A percentile compares a stretch with the other conserved stretches of the same genome.
phyloP scores from a whole-genome alignment of 2,329 filamentous ascomycete species.

The Paecilomyces variotii region DNA sequence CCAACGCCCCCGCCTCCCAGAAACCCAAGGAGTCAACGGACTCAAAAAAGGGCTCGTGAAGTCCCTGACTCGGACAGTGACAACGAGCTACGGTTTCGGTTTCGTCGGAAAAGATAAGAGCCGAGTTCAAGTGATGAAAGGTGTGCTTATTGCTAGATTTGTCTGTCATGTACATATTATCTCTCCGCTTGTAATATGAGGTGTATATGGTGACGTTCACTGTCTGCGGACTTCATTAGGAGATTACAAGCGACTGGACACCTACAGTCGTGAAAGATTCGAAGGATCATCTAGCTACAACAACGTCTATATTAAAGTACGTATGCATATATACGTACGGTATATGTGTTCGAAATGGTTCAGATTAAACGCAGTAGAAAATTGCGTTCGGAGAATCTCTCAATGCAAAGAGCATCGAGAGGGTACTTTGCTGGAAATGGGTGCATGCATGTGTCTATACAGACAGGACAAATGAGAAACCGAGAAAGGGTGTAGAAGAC shows the following conservation, averaged over 20 bases:
- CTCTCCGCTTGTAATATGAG: not conserved
- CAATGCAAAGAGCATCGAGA: not conserved
- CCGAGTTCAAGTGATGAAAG: not conserved
- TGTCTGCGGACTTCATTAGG: not conserved
- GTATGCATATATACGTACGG: not conserved
- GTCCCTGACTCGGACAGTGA: constrained; percentile 47
- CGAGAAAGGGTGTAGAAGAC: not conserved
- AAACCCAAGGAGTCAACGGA: not conserved
- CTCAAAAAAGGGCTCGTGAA: constrained; percentile 26
- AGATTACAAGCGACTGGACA: not conserved
- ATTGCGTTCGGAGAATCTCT: not conserved
- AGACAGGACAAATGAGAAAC: not conserved
- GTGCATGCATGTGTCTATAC: not conserved
- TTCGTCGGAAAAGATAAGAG: constrained; percentile 38
- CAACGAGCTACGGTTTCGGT: constrained; percentile 49
- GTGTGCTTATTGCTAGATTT: not conserved
- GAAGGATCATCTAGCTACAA: not conserved
- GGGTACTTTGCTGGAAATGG: not conserved
- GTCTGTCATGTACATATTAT: not conserved
- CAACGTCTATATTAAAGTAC: not conserved
- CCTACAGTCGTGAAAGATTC: not conserved
- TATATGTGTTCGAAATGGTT: not conserved
- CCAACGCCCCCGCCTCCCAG: constrained; percentile 5
- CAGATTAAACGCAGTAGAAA: not conserved
- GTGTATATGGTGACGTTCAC: not conserved